Base-by-base conservation (phyloP, 495 filamentous ascomycete genomes). In the Xylaria scruposa region DNA sequence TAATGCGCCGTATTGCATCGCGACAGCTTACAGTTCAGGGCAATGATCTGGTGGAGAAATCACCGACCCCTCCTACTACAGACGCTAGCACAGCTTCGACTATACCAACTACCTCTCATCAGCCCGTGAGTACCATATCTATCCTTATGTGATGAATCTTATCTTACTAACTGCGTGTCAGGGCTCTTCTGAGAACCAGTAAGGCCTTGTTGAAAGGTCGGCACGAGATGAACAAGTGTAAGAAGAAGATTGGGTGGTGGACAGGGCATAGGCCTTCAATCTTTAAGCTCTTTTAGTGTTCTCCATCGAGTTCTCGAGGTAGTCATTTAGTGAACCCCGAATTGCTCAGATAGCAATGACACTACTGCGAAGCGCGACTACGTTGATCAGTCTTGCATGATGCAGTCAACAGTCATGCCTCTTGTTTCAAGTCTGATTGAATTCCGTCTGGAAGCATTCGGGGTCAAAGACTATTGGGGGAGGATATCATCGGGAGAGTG, bases 1-100 rank as follows among this genome's bases (percentile, higher is more conserved):
- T 86, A 31, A 85, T 86, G 84, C 79, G 80, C 36, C 78, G 78
- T 46, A 80, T 86, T 44, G 81, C 77, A 6, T 76, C 78, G 62
- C 65, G 67, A 38, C 77, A 86, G 63, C 72, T 86, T 15, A 80
- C 81, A 4, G 80, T 85, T 7, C 74, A 82, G 2, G 80, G 79
- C 42, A 77, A 81, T 44, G 68, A 77, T 63, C 74, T 86, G 7
- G 80, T 86, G 9, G 77, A 84, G 4, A 42, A 63, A 53, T 33
- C 56, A 29, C 46, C 42, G 10, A 19, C 70, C 10, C 7, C 38
- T 29, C 26, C 61, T 38, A 33, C 13, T 17, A 53, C 68, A 49
- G 40, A 70, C 24, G 21, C 36, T 44, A 6, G 17, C 21, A 10
- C 46, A 51, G 29, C 21, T 31, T 59, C 66, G 38, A 21, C 51